These are phyloP conservation scores for Prinsepia uniflora DNA, from an alignment of 306 rosid species.

Conservation along the genomic window DNA sequence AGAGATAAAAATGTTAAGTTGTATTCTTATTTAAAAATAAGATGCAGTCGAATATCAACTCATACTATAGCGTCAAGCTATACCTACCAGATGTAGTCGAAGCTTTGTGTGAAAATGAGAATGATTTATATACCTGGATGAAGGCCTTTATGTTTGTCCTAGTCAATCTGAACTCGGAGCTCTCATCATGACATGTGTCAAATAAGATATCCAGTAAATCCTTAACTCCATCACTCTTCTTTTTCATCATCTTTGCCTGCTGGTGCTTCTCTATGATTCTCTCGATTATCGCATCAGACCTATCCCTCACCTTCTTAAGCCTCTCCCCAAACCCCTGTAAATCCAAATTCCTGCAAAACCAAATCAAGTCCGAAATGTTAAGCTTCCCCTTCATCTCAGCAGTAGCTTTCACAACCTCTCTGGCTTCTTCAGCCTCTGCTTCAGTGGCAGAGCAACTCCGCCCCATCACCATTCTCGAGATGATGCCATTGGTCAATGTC, in stretches of 20 bases:
- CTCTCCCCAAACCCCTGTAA: conserved; percentile 44
- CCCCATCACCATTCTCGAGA: conserved; percentile 48
- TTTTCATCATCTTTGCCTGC: conserved; percentile 21
- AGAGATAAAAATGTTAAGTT: too few species aligned
- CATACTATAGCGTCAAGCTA: background rate
- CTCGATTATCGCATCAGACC: conserved; percentile 53
- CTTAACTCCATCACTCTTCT: conserved; percentile 15
- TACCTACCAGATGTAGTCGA: too few species aligned
- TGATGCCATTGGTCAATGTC: conserved; percentile 33
- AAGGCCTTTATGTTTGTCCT: conserved; percentile 59
- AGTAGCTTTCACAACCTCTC: conserved; percentile 35
- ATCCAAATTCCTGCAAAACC: conserved; percentile 50
- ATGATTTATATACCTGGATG: conserved; percentile 36
- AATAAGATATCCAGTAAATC: conserved; percentile 55
- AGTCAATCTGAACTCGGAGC: conserved; percentile 42
- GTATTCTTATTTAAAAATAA: too few species aligned
- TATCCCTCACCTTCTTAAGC: conserved; percentile 26
- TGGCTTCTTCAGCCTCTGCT: conserved; percentile 29
- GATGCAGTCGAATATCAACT: too few species aligned
- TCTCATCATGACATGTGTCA: conserved; percentile 35
- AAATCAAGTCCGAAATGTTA: conserved; percentile 49
- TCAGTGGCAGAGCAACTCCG: conserved; percentile 30
- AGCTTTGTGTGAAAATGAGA: too few species aligned
- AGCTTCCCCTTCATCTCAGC: conserved; percentile 41
- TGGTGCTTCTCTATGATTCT: conserved; percentile 46